Percentiles rank a stretch among this genome's conserved stretches.
Evolutionary conservation across 805 yeast genomes (phyloP).

Genomic region (Saturnispora halmiae): DNA sequence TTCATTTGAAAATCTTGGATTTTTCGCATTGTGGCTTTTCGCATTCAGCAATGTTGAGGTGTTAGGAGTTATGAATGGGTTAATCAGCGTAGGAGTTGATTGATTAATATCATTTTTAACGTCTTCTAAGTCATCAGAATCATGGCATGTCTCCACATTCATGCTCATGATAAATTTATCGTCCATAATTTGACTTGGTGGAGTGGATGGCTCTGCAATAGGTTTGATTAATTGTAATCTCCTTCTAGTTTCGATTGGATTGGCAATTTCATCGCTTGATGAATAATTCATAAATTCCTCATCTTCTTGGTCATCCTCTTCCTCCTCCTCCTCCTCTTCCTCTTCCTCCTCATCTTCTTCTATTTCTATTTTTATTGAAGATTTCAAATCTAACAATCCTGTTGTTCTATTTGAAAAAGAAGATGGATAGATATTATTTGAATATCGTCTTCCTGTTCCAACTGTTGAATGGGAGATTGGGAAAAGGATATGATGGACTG

Average conservation of each 20-base stretch:
- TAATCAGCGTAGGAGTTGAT: slow-evolving; percentile 12
- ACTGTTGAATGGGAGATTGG: slow-evolving; percentile 26
- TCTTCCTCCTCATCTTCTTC: slow-evolving; percentile 21
- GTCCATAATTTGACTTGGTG: slow-evolving; percentile 29
- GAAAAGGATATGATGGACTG: slow-evolving; percentile 15
- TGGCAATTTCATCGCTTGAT: slow-evolving; percentile 1
- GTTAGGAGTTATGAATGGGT: slow-evolving; percentile 22
- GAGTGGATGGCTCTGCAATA: slow-evolving; percentile 27
- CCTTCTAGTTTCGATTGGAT: background rate
- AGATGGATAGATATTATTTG: background rate
- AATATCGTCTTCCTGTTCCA: slow-evolving; percentile 23
- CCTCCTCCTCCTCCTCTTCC: slow-evolving; percentile 21
- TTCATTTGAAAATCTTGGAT: slow-evolving; percentile 27
- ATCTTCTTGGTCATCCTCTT: slow-evolving; percentile 12
- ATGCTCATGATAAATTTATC: slow-evolving; percentile 27
- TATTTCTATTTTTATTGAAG: slow-evolving; percentile 17
- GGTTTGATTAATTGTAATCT: background rate
- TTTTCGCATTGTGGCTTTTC: background rate
- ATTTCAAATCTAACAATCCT: slow-evolving; percentile 17
- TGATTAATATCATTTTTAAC: slow-evolving; percentile 12
- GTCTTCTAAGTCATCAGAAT: slow-evolving; percentile 17
- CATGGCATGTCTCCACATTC: slow-evolving; percentile 16
- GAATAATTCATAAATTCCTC: slow-evolving; percentile 10
- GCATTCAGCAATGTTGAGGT: background rate
- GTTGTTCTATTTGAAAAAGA: background rate